Evolutionary conservation across 2,329 filamentous ascomycete species (phyloP), one percentile per base, ranked within the genome.

Genomic region (Fusarium continuum): DNA sequence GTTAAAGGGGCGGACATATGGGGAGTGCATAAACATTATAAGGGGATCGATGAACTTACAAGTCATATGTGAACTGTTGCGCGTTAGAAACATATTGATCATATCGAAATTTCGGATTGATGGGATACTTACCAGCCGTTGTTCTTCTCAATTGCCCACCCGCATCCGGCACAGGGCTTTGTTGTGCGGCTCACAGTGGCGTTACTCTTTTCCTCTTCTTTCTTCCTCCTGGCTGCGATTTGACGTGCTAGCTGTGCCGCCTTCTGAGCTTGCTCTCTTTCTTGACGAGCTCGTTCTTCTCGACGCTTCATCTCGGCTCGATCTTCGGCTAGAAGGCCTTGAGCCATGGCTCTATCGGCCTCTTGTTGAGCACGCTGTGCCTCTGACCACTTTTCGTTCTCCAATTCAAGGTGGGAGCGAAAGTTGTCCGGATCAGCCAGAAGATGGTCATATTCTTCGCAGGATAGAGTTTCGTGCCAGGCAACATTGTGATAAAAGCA

Each of bases 351-450:
- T n/a, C 71, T 68, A 29, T 82, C 79, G 3, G 80, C 74, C 10
- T 82, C 80, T 8, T 83, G 77, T 19, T 85, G 79, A 8, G 79
- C 81, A 32, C 76, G 76, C n/a, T 78, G 78, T 16, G 78, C 75
- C 28, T 78, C 79, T 35, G 72, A 69, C 70, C 69, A 73, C 26
- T 54, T 70, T 44, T 73, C 71, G n/a, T 73, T 73, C 16, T 73
- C 71, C 1, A 73, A 26, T 50, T 80, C 79, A 25, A 76, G 72
- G 55, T 68, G 68, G 22, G 74, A 76, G 3, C 71, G 75, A 45
- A 79, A 80, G 44, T 74, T 73, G n/a, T 72, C 71, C 2, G 78
- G 77, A 47, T 80, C 74, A 0, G 69, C 70, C 11, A 75, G 69
- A 8, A 77, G 72, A 10, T 65, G 57, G 38, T 82, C 78, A 32